A percentile compares a stretch with the other conserved stretches of the same genome.
These are phyloP conservation scores for Leccinum longicurvipes DNA, from an alignment of 768 basidiomycete genomes.

Conservation along the genomic window DNA sequence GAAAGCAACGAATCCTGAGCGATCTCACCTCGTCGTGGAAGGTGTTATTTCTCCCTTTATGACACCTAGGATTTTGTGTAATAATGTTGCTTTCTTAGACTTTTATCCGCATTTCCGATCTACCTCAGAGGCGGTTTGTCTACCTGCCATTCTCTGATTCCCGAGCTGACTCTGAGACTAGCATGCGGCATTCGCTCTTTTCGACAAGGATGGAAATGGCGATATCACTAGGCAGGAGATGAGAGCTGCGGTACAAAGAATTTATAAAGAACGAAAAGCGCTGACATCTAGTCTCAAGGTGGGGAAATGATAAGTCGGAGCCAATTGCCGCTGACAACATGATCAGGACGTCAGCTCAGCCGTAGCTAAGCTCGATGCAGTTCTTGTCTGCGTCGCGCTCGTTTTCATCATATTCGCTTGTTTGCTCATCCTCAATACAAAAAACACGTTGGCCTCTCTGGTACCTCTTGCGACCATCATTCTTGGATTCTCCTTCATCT, in stretches of 20 bases:
- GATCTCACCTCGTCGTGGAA: constrained; percentile 63
- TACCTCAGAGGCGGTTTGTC: constrained; percentile 60
- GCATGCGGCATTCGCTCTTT: constrained; percentile 66
- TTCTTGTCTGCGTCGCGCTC: constrained; percentile 57
- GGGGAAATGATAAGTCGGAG: constrained; percentile 4
- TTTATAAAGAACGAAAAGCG: constrained; percentile 75
- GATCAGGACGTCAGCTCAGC: constrained; percentile 65
- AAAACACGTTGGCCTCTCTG: constrained; percentile 63
- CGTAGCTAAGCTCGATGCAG: constrained; percentile 75
- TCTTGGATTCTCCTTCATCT: constrained; percentile 82
- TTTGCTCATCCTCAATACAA: constrained; percentile 70
- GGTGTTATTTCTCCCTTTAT: constrained; percentile 37
- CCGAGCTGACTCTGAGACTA: constrained; percentile 25
- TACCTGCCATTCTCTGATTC: background rate
- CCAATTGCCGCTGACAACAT: constrained; percentile 2
- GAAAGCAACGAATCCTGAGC: constrained; percentile 55
- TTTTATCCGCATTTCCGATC: constrained; percentile 76
- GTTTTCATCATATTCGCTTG: constrained; percentile 63
- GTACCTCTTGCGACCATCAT: constrained; percentile 79
- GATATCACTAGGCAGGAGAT: constrained; percentile 77
- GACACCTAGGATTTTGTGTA: background rate
- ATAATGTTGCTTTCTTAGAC: constrained; percentile 40
- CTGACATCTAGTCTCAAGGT: constrained; percentile 70
- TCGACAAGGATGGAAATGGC: constrained; percentile 82
- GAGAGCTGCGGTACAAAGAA: constrained; percentile 77